Conservation (phyloP, 768 basidiomycete species). For the Trametes villosa region DNA sequence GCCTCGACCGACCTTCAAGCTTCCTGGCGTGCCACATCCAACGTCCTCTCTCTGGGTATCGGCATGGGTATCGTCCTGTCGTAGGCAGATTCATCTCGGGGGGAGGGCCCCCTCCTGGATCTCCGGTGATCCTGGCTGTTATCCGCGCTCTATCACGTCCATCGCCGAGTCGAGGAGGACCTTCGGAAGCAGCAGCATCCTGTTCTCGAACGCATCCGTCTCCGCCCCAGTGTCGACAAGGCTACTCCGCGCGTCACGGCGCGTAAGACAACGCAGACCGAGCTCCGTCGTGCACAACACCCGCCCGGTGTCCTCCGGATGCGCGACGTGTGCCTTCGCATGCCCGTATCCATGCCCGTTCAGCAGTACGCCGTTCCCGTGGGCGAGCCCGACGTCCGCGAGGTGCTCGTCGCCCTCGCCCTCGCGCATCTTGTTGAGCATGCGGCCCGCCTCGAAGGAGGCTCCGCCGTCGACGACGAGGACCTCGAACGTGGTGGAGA, state of each 20-base stretch:
- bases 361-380: background rate
- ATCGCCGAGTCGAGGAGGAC: constrained; percentile 76
- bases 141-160: constrained; percentile 44
- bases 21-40: background rate
- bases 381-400: background rate
- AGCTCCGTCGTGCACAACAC: constrained; percentile 75
- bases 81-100: too few relatives aligned
- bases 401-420: constrained; percentile 40
- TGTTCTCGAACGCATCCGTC: constrained; percentile 55
- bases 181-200: constrained; percentile 70
- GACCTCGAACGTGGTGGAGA: constrained; percentile 78
- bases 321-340: constrained; percentile 36
- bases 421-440: constrained; percentile 68
- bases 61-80: background rate
- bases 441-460: constrained; percentile 51
- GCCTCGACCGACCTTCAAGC: background rate
- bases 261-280: constrained; percentile 67
- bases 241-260: constrained; percentile 37
- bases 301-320: constrained; percentile 18
- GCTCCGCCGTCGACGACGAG: constrained; percentile 60
- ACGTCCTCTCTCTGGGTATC: background rate
- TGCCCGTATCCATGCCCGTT: constrained; percentile 17
- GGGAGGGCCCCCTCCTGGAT: background rate
- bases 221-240: constrained; percentile 33
- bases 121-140: background rate